Evolutionary conservation across 2,329 filamentous ascomycete genomes (phyloP), one percentile per base, ranked within the genome.

Genomic region (Bipolaris gigantea): DNA sequence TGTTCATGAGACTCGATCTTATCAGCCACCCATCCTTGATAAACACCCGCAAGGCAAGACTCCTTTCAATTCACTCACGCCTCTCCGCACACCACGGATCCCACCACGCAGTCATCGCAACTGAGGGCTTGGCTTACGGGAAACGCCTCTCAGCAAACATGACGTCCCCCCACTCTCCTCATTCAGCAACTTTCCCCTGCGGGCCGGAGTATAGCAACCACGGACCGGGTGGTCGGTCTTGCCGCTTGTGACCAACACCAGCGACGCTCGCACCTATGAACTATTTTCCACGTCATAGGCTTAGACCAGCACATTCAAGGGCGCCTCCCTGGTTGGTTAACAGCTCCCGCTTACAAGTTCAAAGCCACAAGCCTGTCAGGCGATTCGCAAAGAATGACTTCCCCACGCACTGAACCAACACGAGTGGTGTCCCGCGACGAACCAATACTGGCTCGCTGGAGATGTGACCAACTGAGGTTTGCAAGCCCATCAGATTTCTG

Each of bases 131-230:
- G 15, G 39, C 23, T 48, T 30, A 49, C 23, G 5, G 16, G 32
- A 25, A 32, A 16, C 50, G 43, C 44, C 38, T 16, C 32, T 48
- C 44, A 53, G 44, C 50, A 41, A 50, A 32, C 48, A 41, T 38
- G 33, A 5, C 16, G 4, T 42, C 25, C 21, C 15, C 16, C 18
- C n/a, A 9, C n/a, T 36, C 32, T 30, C 23, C 27, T 18, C 21
- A 30, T n/a, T 32, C n/a, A 21, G 38, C 18, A 38, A 18, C 15
- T 42, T 16, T 42, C 10, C 18, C 19, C 16, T 21, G 10, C 38
- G 23, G 44, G 19, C 38, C 23, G 32, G 15, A 23, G 1, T 38
- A 30, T 32, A 48, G 32, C 50, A 48, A 33, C 21, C 16, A 32
- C 38, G 44, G 50, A 30, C 44, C 36, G 36, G 38, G 11, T 13